These are phyloP conservation scores for Ramichloridium luteum DNA, from an alignment of 2,329 filamentous ascomycete species.

Conservation along the genomic window DNA sequence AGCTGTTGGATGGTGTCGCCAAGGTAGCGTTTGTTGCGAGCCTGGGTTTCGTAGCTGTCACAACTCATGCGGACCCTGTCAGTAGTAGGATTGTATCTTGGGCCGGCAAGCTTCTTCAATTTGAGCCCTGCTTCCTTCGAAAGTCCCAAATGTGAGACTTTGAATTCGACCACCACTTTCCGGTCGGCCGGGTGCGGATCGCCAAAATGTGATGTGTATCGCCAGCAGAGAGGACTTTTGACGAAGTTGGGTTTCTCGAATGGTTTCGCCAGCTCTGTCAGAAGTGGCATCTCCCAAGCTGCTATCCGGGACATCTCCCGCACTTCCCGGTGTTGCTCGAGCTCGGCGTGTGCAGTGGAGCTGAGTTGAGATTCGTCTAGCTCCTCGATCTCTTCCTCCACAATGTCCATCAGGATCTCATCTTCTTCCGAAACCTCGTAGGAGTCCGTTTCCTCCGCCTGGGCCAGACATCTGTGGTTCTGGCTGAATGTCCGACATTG, in stretches of 20 bases:
- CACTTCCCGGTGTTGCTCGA: conserved; percentile 79
- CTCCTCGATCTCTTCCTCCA: conserved; percentile 4
- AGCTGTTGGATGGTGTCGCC: conserved; percentile 64
- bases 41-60: conserved; percentile 69
- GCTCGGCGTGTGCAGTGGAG: conserved; percentile 67
- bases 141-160: conserved; percentile 61
- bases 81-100: conserved; percentile 75
- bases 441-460: neutral
- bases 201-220: conserved; percentile 93
- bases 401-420: conserved; percentile 1
- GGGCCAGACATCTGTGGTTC: neutral
- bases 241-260: conserved; percentile 55
- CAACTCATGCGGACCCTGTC: conserved; percentile 79
- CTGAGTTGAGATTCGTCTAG: conserved; percentile 75
- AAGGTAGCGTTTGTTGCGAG: conserved; percentile 95
- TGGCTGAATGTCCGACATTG: neutral
- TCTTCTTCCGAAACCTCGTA: conserved; percentile 2
- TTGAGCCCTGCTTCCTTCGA: conserved; percentile 59
- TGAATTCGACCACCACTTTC: conserved; percentile 89
- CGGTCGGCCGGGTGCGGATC: conserved; percentile 81
- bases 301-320: conserved; percentile 77
- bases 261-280: conserved; percentile 68
- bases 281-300: conserved; percentile 90
- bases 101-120: conserved; percentile 73
- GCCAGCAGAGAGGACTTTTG: conserved; percentile 69